phyloP scores from a whole-genome alignment of 352 stramenopile genomes.

The Pythium myriotylum region DNA sequence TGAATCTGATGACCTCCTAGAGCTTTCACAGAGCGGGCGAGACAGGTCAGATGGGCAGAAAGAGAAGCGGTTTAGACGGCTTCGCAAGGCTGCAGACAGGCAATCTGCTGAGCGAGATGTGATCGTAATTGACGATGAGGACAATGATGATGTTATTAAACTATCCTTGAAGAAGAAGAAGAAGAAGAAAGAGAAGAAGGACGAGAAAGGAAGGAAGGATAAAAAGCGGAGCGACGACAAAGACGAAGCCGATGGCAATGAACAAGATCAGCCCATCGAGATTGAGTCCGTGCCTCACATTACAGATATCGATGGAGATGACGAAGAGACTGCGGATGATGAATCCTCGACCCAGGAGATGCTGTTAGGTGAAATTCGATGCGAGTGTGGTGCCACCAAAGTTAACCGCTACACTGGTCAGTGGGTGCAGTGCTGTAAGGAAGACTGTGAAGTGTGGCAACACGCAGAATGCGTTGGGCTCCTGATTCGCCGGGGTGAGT shows the following conservation, averaged over 20 bases:
- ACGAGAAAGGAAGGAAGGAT: conserved; percentile 16
- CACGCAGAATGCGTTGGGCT: conserved; percentile 74
- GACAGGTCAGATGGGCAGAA: conserved; percentile 5
- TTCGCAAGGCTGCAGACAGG: background rate
- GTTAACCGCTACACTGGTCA: conserved; percentile 56
- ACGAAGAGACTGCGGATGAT: conserved; percentile 1
- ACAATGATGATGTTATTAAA: conserved; percentile 13
- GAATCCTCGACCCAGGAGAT: conserved; percentile 17
- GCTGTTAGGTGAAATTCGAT: conserved; percentile 57
- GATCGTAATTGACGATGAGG: conserved; percentile 21
- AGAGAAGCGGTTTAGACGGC: conserved; percentile 2
- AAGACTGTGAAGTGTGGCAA: conserved; percentile 67
- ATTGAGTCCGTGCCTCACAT: conserved; percentile 5
- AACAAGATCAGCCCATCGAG: background rate
- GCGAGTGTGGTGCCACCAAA: conserved; percentile 49
- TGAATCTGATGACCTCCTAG: conserved; percentile 39
- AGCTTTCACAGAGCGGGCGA: conserved; percentile 28
- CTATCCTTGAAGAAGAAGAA: conserved; percentile 7
- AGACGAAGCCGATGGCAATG: background rate
- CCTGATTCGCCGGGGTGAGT: conserved; percentile 21
- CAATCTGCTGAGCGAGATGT: background rate
- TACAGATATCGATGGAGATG: conserved; percentile 3
- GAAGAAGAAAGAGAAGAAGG: conserved; percentile 1
- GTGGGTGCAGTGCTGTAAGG: conserved; percentile 72
- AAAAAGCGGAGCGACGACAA: conserved; percentile 6